These are phyloP conservation scores for Sarcodon sp. DNA, from an alignment of 768 basidiomycete genomes.

Conservation along the genomic window DNA sequence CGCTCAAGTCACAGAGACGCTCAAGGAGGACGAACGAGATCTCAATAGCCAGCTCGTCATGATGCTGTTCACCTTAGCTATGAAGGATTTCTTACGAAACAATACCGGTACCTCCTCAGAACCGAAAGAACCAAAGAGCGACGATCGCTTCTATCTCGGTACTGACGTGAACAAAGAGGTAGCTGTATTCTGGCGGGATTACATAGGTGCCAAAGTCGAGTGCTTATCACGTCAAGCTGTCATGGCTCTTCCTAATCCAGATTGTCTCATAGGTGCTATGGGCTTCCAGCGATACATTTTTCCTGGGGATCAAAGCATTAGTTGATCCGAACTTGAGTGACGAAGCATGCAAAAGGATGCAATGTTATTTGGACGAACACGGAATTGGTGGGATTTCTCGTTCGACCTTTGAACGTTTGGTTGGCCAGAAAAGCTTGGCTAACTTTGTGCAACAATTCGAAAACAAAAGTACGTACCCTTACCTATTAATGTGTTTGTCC, in stretches of 20 bases:
- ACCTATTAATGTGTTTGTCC: not conserved
- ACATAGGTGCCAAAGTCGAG: not conserved
- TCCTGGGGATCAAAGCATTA: not conserved
- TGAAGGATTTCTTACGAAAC: not conserved
- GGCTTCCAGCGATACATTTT: not conserved
- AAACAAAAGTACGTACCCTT: slow-evolving; percentile 6
- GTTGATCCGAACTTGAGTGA: not conserved
- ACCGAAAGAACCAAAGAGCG: not conserved
- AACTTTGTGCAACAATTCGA: not conserved
- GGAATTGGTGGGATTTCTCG: slow-evolving; percentile 13
- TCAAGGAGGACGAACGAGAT: not conserved
- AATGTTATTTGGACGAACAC: slow-evolving; percentile 9
- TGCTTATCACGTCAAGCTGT: not conserved
- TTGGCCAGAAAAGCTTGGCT: slow-evolving; percentile 2
- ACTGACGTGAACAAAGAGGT: not conserved
- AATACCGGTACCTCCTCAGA: not conserved
- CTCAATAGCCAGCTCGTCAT: not conserved
- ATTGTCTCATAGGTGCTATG: not conserved
- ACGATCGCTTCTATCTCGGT: not conserved
- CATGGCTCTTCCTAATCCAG: no score
- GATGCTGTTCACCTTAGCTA: not conserved
- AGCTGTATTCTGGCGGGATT: not conserved
- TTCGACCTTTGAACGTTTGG: slow-evolving; percentile 8
- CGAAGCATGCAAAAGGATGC: slow-evolving; percentile 2
- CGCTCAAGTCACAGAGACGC: not conserved